Evolutionary conservation across 192 early-diverging fungal genomes (phyloP).

Genomic region (Funneliformis mosseae): DNA sequence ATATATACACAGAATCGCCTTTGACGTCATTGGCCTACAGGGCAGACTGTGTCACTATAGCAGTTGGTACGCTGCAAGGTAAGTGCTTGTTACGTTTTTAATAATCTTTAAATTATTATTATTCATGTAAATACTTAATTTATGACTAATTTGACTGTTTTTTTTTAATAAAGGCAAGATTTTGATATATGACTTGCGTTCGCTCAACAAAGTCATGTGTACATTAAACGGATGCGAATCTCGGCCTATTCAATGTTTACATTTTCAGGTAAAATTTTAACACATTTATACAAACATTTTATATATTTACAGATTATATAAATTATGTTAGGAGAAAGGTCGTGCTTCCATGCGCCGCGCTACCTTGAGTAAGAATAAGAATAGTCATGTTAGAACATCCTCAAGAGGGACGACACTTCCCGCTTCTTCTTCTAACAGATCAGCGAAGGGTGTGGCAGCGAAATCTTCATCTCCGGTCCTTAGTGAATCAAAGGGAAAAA

Average conservation of each 20-base stretch:
- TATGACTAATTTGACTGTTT: background rate
- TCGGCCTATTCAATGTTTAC: slow-evolving; percentile 36
- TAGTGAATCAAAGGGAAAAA: slow-evolving; percentile 26
- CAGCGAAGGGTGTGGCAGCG: background rate
- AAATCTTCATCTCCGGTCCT: background rate
- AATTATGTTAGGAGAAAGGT: slow-evolving; percentile 10
- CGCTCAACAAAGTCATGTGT: slow-evolving; percentile 38
- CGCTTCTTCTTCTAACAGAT: background rate
- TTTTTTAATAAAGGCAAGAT: slow-evolving; percentile 34
- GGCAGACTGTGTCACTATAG: slow-evolving; percentile 47
- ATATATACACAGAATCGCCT: slow-evolving; percentile 38
- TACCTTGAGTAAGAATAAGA: background rate
- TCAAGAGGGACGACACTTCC: background rate
- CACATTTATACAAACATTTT: background rate
- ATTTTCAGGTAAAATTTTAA: slow-evolving; percentile 29
- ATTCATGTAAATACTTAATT: background rate
- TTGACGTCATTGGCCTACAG: slow-evolving; percentile 46
- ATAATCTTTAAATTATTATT: background rate
- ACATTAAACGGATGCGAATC: slow-evolving; percentile 17
- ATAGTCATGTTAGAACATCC: slow-evolving; percentile 21
- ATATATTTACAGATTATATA: background rate
- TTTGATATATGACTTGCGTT: slow-evolving; percentile 47
- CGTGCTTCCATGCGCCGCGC: background rate
- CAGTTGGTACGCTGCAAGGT: slow-evolving; percentile 45
- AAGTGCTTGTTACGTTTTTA: background rate